Conservation (phyloP, 2,329 filamentous ascomycete genomes). For the Colletotrichum higginsianum region DNA sequence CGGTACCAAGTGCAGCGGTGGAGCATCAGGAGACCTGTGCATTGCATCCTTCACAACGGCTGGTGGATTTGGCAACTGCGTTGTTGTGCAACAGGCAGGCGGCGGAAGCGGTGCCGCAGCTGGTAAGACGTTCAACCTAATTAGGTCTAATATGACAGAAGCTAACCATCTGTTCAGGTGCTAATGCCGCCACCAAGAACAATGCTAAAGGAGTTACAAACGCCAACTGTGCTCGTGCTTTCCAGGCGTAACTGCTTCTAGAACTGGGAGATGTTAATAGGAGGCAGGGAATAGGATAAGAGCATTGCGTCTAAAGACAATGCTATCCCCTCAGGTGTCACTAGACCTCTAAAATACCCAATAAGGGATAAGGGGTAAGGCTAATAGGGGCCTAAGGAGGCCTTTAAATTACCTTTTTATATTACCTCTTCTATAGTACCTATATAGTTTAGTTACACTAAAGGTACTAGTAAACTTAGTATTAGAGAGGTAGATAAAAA, state of each 20-base stretch:
- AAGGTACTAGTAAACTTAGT: too few species aligned
- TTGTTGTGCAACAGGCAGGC: constrained; percentile 39
- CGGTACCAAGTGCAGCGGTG: constrained; percentile 39
- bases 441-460: too few species aligned
- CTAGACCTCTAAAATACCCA: too few species aligned
- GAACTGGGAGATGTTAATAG: neutral
- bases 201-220: too few species aligned
- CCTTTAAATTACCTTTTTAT: too few species aligned
- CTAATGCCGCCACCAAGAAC: neutral
- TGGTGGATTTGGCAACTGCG: constrained; percentile 42
- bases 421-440: too few species aligned
- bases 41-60: constrained; percentile 39
- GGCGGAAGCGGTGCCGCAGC: neutral
- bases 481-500: too few species aligned
- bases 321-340: neutral
- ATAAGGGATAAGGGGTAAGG: too few species aligned
- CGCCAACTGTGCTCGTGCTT: neutral
- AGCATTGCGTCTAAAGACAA: neutral
- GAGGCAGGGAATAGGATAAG: neutral
- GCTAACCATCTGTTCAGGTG: neutral
- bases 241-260: neutral
- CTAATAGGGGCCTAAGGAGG: too few species aligned
- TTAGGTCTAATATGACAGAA: neutral
- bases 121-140: neutral
- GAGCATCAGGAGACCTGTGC: constrained; percentile 37